phyloP scores from a whole-genome alignment of 352 stramenopile species.

The Phytophthora sojae region DNA sequence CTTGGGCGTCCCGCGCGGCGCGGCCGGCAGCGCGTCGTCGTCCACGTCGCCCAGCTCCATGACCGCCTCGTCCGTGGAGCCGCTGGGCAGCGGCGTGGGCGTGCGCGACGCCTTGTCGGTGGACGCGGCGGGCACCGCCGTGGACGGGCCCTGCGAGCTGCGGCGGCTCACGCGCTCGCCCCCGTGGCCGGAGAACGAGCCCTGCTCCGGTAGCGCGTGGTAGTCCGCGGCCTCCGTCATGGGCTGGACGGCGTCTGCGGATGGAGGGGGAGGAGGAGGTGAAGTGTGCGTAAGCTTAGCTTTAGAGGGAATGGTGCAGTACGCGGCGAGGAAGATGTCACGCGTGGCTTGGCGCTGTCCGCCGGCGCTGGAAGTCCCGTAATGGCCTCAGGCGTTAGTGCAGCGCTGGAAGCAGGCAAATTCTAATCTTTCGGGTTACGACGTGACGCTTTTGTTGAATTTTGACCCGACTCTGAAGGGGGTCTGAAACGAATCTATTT shows the following conservation, averaged over 20 bases:
- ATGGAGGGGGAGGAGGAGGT: no score
- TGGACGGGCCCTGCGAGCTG: slow-evolving; percentile 22
- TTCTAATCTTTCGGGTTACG: neutral
- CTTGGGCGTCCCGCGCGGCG: slow-evolving; percentile 44
- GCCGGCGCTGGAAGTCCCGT: neutral
- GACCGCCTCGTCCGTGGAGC: slow-evolving; percentile 29
- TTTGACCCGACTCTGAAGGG: neutral
- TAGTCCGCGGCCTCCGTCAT: slow-evolving; percentile 45
- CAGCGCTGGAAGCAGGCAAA: neutral
- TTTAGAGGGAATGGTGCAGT: no score
- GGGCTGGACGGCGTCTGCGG: neutral
- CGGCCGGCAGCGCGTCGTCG: slow-evolving; percentile 15
- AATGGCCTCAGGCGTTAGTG: neutral
- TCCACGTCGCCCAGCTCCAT: slow-evolving; percentile 31
- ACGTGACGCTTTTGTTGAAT: neutral
- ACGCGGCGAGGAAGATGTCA: no score
- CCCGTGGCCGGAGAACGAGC: slow-evolving; percentile 33
- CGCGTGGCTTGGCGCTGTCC: no score
- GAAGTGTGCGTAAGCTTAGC: no score
- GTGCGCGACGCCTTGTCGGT: slow-evolving; percentile 27
- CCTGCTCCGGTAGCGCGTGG: slow-evolving; percentile 40
- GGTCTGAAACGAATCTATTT: no score
- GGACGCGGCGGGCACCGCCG: slow-evolving; percentile 9
- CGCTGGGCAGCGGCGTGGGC: slow-evolving; percentile 31
- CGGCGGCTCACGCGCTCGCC: slow-evolving; percentile 32